A percentile compares a stretch with the other conserved stretches of the same genome.
These are phyloP conservation scores for Vicia sativa DNA, from an alignment of 306 rosid genomes.

Conservation along the genomic window DNA sequence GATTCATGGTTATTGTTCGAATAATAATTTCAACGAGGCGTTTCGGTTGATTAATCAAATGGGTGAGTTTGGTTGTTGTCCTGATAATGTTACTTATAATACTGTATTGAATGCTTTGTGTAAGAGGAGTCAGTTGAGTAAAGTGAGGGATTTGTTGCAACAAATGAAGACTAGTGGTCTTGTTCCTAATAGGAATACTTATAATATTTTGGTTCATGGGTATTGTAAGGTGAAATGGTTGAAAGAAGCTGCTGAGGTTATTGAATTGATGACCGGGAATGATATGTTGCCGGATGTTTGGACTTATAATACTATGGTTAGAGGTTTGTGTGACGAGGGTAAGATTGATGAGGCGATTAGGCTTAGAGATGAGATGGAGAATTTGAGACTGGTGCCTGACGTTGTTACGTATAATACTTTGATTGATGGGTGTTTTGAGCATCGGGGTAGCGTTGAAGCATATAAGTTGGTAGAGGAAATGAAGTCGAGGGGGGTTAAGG, in stretches of 20 bases:
- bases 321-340: slow-evolving; percentile 72
- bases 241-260: slow-evolving; percentile 69
- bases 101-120: slow-evolving; percentile 67
- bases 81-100: slow-evolving; percentile 78
- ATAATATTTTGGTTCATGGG: slow-evolving; percentile 76
- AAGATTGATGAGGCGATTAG: slow-evolving; percentile 70
- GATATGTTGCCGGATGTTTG: slow-evolving; percentile 65
- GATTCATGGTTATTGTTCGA: slow-evolving; percentile 63
- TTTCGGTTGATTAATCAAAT: slow-evolving; percentile 49
- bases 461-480: slow-evolving; percentile 62
- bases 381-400: slow-evolving; percentile 61
- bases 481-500: slow-evolving; percentile 59
- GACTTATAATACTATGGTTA: slow-evolving; percentile 78
- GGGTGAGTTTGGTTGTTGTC: slow-evolving; percentile 57
- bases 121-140: slow-evolving; percentile 55
- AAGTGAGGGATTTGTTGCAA: slow-evolving; percentile 62
- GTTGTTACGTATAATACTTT: slow-evolving; percentile 85
- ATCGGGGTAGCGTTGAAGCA: slow-evolving; percentile 49
- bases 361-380: slow-evolving; percentile 73
- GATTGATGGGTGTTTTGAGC: slow-evolving; percentile 67
- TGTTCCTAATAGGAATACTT: slow-evolving; percentile 60
- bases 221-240: slow-evolving; percentile 76
- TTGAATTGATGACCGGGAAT: slow-evolving; percentile 65
- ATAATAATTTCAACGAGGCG: slow-evolving; percentile 55
- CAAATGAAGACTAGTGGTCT: slow-evolving; percentile 67